phyloP scores from a whole-genome alignment of 2,329 filamentous ascomycete species.

The Aspergillus novofumigatus region DNA sequence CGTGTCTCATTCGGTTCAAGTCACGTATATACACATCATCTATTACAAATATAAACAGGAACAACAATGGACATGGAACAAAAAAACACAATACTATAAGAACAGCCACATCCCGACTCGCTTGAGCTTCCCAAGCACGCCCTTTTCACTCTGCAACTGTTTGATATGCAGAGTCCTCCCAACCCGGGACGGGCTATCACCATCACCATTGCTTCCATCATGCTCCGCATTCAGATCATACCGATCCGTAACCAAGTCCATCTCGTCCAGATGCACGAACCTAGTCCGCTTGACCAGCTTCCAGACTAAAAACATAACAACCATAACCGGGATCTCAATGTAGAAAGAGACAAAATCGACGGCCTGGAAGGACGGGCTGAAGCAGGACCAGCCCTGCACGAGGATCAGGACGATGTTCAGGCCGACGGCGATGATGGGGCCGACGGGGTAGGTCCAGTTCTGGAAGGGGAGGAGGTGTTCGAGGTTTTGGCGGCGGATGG shows the following conservation, averaged over 20 bases:
- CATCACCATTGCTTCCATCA: slow-evolving; percentile 19
- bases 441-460: slow-evolving; percentile 64
- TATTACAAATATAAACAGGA: neutral
- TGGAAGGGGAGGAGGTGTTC: slow-evolving; percentile 60
- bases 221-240: slow-evolving; percentile 14
- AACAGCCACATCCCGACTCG: slow-evolving; percentile 38
- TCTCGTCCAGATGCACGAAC: slow-evolving; percentile 43
- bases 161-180: slow-evolving; percentile 19
- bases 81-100: slow-evolving; percentile 26
- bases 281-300: slow-evolving; percentile 48
- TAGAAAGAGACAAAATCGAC: slow-evolving; percentile 63
- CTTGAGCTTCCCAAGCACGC: slow-evolving; percentile 22
- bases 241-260: slow-evolving; percentile 52
- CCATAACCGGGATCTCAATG: slow-evolving; percentile 59
- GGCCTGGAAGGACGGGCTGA: slow-evolving; percentile 54
- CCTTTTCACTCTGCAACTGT: slow-evolving; percentile 8
- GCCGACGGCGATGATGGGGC: slow-evolving; percentile 54
- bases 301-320: slow-evolving; percentile 54
- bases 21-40: neutral
- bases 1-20: too few relatives aligned
- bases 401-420: slow-evolving; percentile 59
- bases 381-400: slow-evolving; percentile 58
- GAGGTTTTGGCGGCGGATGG: slow-evolving; percentile 54
- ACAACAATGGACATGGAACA: neutral
- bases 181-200: slow-evolving; percentile 5